Conservation (phyloP, 495 filamentous ascomycete genomes). For the Ascobolus immersus region DNA sequence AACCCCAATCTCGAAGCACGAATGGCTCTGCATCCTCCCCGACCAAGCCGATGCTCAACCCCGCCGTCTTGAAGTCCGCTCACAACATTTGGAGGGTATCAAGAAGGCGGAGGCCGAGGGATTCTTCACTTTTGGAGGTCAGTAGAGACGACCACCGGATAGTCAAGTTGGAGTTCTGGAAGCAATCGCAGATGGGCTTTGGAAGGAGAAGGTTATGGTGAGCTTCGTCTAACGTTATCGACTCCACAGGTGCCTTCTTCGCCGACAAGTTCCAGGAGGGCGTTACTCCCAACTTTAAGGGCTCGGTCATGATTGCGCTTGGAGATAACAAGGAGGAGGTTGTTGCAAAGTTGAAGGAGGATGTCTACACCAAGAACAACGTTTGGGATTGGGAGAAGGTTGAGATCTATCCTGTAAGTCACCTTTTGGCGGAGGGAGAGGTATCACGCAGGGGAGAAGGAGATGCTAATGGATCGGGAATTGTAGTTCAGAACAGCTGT, state of each 20-base stretch:
- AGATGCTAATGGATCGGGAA: too few relatives aligned
- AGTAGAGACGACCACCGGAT: background rate
- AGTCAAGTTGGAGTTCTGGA: background rate
- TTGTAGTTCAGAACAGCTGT: too few relatives aligned
- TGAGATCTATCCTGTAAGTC: slow-evolving; percentile 17
- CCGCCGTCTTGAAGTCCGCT: slow-evolving; percentile 44
- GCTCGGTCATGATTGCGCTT: slow-evolving; percentile 36
- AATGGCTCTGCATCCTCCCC: slow-evolving; percentile 70
- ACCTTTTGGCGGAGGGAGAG: too few relatives aligned
- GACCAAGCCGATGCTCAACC: slow-evolving; percentile 41
- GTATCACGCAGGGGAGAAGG: too few relatives aligned
- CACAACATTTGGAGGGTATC: too few relatives aligned
- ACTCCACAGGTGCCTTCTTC: slow-evolving; percentile 36
- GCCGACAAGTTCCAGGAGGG: slow-evolving; percentile 37
- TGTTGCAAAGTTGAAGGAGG: slow-evolving; percentile 35
- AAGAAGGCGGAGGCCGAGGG: background rate
- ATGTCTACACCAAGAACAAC: slow-evolving; percentile 40
- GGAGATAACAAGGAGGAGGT: slow-evolving; percentile 46
- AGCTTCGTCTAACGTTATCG: background rate
- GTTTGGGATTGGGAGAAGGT: slow-evolving; percentile 74
- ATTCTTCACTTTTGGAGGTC: background rate
- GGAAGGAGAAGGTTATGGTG: background rate
- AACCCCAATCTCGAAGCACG: slow-evolving; percentile 27
- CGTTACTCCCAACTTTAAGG: slow-evolving; percentile 25
- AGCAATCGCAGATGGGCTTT: background rate